Evolutionary conservation across 768 basidiomycete species (phyloP).

Genomic region (Tremella mesenterica): DNA sequence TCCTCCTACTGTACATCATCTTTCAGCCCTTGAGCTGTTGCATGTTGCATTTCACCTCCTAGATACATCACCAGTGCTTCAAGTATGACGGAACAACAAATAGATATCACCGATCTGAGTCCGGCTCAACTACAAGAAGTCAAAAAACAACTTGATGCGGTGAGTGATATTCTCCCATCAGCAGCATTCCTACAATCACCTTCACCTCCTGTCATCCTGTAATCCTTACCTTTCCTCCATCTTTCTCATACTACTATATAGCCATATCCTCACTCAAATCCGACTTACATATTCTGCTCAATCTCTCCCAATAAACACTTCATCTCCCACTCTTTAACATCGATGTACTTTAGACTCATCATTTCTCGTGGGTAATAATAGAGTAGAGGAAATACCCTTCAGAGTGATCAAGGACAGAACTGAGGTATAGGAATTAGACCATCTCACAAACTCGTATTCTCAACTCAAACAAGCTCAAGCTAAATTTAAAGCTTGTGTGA

Average conservation of each 20-base stretch:
- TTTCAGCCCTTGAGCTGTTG: too few species aligned
- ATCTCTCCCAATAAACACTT: background rate
- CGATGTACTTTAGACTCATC: too few species aligned
- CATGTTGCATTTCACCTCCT: too few species aligned
- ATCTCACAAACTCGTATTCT: constrained; percentile 80
- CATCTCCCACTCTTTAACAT: background rate
- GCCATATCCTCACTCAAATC: too few species aligned
- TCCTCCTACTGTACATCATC: too few species aligned
- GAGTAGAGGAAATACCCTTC: background rate
- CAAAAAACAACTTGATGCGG: constrained; percentile 85
- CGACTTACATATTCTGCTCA: too few species aligned
- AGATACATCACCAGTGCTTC: too few species aligned
- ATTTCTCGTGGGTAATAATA: too few species aligned
- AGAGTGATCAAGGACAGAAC: background rate
- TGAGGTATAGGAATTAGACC: constrained; percentile 75
- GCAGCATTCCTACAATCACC: background rate
- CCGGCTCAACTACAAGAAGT: constrained; percentile 80
- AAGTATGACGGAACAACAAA: constrained; percentile 53
- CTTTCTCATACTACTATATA: too few species aligned
- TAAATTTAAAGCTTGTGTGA: constrained; percentile 80
- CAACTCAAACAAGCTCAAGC: constrained; percentile 88
- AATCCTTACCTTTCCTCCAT: background rate
- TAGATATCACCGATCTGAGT: constrained; percentile 75
- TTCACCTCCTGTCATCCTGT: background rate
- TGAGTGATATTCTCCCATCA: constrained; percentile 40